Evolutionary conservation across 179 eudicot species (phyloP).

Genomic region (Sideroxylon spinosum): DNA sequence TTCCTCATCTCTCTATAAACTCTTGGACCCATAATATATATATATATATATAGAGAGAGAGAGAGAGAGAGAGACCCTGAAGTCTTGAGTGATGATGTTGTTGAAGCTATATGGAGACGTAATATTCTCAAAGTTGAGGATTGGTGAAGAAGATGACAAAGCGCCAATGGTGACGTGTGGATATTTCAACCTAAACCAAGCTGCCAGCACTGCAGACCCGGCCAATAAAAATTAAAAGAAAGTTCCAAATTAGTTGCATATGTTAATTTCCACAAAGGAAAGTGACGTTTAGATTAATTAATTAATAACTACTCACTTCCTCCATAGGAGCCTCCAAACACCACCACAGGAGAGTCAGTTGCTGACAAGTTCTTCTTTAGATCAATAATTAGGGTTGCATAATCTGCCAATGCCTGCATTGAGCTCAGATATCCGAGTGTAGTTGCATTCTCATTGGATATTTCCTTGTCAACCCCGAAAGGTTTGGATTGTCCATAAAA

Average conservation of each 20-base stretch:
- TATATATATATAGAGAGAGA: neutral
- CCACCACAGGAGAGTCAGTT: constrained; percentile 68
- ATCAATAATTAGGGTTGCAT: constrained; percentile 70
- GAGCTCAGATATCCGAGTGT: constrained; percentile 79
- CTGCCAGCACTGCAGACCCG: constrained; percentile 69
- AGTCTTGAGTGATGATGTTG: constrained; percentile 68
- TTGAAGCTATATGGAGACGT: constrained; percentile 67
- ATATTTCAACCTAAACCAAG: constrained; percentile 90
- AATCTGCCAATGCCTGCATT: constrained; percentile 87
- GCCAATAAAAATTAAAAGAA: neutral
- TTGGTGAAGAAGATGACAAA: constrained; percentile 86
- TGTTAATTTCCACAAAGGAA: too few species aligned
- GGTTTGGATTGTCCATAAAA: constrained; percentile 82
- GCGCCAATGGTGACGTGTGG: constrained; percentile 89
- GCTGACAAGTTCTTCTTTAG: constrained; percentile 71
- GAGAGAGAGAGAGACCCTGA: constrained; percentile 39
- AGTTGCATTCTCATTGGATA: constrained; percentile 56
- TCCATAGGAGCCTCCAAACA: constrained; percentile 93
- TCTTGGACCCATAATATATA: neutral
- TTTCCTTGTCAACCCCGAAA: constrained; percentile 51
- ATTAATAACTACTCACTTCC: constrained; percentile 51
- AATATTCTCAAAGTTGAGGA: constrained; percentile 65
- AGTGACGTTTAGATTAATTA: neutral
- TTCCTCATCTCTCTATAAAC: constrained; percentile 1
- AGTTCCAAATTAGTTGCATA: neutral